Evolutionary conservation across 139 green algal species (phyloP).

Genomic region (Eudorina sp.): DNA sequence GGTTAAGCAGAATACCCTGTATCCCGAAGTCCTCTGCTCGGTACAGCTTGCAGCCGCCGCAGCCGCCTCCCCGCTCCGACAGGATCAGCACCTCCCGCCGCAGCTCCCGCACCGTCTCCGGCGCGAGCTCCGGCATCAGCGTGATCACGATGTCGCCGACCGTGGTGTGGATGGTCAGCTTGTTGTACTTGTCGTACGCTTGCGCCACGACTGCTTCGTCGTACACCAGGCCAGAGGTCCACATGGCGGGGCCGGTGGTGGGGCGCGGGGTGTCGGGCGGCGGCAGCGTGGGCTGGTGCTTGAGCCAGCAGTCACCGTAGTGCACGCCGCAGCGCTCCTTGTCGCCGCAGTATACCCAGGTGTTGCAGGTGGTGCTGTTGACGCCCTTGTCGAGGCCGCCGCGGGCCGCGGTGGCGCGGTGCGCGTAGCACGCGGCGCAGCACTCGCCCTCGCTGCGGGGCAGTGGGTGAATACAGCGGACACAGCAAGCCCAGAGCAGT

Average conservation of each 20-base stretch:
- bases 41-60: constrained; percentile 41
- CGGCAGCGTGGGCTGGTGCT: constrained; percentile 9
- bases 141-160: constrained; percentile 26
- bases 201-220: neutral
- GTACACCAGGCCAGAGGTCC: neutral
- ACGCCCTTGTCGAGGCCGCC: constrained; percentile 15
- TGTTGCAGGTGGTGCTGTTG: constrained; percentile 39
- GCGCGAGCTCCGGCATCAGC: constrained; percentile 51
- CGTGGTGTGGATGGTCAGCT: constrained; percentile 21
- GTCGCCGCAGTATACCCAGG: constrained; percentile 37
- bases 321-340: constrained; percentile 9
- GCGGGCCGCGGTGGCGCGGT: neutral
- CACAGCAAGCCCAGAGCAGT: too few species aligned
- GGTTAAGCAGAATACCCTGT: constrained; percentile 41
- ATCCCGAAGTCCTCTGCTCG: constrained; percentile 51
- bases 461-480: neutral
- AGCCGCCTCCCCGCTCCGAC: neutral
- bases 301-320: constrained; percentile 38
- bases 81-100: constrained; percentile 33
- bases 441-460: neutral
- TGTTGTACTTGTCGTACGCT: neutral
- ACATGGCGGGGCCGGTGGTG: neutral
- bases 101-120: constrained; percentile 37
- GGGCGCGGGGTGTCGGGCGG: neutral
- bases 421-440: constrained; percentile 34